Evolutionary conservation across 345 rosid genomes (phyloP).

Genomic region (Psidium guajava): DNA sequence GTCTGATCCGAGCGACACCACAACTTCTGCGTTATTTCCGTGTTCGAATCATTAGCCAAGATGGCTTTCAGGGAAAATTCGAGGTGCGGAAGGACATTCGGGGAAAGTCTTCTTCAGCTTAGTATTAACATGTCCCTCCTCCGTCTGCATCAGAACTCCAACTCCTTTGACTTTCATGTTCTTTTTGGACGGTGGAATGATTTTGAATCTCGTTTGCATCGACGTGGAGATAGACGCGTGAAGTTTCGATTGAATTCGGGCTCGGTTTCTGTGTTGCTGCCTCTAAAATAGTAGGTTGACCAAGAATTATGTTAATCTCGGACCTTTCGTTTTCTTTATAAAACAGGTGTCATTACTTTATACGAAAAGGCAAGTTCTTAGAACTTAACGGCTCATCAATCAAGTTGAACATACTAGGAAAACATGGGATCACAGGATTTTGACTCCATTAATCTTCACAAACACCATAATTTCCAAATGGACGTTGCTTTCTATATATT

Average conservation of each 20-base stretch:
- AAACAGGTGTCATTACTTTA: neutral
- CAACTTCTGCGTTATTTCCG: neutral
- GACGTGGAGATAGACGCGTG: neutral
- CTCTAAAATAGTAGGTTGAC: neutral
- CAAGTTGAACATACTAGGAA: neutral
- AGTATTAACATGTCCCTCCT: neutral
- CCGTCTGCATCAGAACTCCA: neutral
- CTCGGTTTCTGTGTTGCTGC: neutral
- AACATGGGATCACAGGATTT: neutral
- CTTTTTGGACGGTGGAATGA: neutral
- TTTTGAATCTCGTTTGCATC: neutral
- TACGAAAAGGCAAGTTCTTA: neutral
- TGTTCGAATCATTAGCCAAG: neutral
- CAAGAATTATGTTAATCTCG: neutral
- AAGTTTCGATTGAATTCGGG: neutral
- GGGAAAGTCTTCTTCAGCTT: neutral
- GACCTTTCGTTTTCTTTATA: neutral
- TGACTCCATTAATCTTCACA: neutral
- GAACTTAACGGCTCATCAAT: neutral
- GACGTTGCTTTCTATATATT: neutral
- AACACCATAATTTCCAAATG: neutral
- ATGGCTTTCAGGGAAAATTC: neutral
- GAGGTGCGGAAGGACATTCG: neutral
- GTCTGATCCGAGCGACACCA: neutral
- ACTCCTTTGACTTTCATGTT: neutral